Evolutionary conservation across 2,329 filamentous ascomycete genomes (phyloP).

Genomic region (Diaporthe caulivora): DNA sequence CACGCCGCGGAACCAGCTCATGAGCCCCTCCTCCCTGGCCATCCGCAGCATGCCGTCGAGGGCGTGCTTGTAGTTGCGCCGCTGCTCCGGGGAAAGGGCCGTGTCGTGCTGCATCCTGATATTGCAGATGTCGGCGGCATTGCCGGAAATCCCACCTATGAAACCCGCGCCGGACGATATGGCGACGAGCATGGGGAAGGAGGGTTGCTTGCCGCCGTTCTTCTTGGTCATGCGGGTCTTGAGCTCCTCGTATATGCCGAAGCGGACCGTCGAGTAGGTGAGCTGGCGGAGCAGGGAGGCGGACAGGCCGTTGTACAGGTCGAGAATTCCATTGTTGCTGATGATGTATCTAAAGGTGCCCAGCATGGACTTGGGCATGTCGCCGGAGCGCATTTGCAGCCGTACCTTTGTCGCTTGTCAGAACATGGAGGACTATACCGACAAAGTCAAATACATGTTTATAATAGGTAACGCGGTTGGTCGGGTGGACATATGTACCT

Average conservation of each 20-base stretch:
- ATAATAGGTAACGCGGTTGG: background rate
- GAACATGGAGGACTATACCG: background rate
- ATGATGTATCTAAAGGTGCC: slow-evolving; percentile 88
- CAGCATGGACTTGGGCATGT: slow-evolving; percentile 83
- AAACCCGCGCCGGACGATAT: slow-evolving; percentile 89
- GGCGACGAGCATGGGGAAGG: slow-evolving; percentile 81
- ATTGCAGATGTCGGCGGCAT: slow-evolving; percentile 96
- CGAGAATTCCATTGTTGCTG: slow-evolving; percentile 79
- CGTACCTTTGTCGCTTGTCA: slow-evolving; percentile 71
- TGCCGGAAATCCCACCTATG: slow-evolving; percentile 89
- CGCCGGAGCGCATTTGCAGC: slow-evolving; percentile 83
- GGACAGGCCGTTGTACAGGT: slow-evolving; percentile 91
- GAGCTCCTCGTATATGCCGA: slow-evolving; percentile 95
- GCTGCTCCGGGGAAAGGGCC: slow-evolving; percentile 77
- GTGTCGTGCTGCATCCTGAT: slow-evolving; percentile 98
- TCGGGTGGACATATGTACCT: slow-evolving; percentile 22
- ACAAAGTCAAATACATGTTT: background rate
- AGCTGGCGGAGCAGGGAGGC: slow-evolving; percentile 93
- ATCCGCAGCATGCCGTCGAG: slow-evolving; percentile 89
- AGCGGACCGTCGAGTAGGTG: slow-evolving; percentile 96
- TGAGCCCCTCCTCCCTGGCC: slow-evolving; percentile 84
- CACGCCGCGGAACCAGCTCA: slow-evolving; percentile 84
- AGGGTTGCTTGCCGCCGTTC: slow-evolving; percentile 62
- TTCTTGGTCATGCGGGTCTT: slow-evolving; percentile 74
- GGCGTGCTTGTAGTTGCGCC: slow-evolving; percentile 90